phyloP scores from a whole-genome alignment of 2,329 filamentous ascomycete species.

The Trichoderma sp. region DNA sequence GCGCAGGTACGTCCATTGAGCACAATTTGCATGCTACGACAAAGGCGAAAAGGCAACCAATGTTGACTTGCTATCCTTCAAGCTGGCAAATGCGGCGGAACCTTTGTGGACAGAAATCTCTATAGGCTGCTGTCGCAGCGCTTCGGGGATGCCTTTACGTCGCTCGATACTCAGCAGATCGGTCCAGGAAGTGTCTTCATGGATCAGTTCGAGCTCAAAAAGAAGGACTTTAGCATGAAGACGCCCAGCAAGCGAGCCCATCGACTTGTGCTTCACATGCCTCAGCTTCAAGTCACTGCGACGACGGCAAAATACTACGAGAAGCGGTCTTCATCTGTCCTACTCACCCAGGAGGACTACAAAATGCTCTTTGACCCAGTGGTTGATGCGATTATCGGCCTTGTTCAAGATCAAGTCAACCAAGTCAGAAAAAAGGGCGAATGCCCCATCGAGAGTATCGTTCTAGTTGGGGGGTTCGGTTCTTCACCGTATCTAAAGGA shows the following conservation, averaged over 20 bases:
- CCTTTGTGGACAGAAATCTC: background rate
- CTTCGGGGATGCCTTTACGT: background rate
- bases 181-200: constrained; percentile 31
- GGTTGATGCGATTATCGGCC: background rate
- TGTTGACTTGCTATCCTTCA: background rate
- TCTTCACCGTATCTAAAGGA: constrained; percentile 1
- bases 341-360: background rate
- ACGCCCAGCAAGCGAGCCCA: constrained; percentile 23
- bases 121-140: background rate
- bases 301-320: background rate
- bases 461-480: background rate
- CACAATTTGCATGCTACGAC: background rate
- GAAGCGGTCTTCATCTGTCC: constrained; percentile 2
- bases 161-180: constrained; percentile 13
- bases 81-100: constrained; percentile 2
- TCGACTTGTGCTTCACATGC: background rate
- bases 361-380: background rate
- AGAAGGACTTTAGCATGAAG: constrained; percentile 31
- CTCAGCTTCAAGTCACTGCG: background rate
- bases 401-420: background rate
- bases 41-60: background rate
- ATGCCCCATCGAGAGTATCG: background rate
- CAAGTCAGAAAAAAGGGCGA: background rate
- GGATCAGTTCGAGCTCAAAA: constrained; percentile 29
- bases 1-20: background rate